Evolutionary conservation across 352 stramenopile species (phyloP), one percentile per base, ranked within the genome.

Genomic region (Thraustochytrium striatum): DNA sequence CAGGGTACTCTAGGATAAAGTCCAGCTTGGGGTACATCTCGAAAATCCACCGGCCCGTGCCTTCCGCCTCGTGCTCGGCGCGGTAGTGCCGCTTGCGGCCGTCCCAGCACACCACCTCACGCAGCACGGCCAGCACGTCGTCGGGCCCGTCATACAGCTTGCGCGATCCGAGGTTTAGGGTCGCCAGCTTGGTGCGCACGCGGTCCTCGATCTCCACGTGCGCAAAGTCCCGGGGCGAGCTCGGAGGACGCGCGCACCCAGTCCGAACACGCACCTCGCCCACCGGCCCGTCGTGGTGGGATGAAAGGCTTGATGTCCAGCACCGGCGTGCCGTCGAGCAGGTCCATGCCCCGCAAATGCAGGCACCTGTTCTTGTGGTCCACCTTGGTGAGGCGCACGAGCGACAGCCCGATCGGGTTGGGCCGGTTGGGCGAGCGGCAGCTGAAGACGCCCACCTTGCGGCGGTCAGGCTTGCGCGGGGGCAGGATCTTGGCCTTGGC

Each of bases 401-500:
- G 43, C n/a, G 81, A 78, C n/a, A 89, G 79, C 13, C 86, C 86
- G 55, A 89, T 82, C n/a, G 83, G 84, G 44, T 89, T 89, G 13
- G 85, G 85, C 33, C 86, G 70, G 78, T 89, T 86, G 30, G 86
- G 86, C 57, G 83, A 87, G 32, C 86, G 79, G 30, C 85, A 89
- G 30, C 82, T 85, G 35, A 89, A 85, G 19, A 87, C 75, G 35
- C 86, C 86, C n/a, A 89, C 80, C 47, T 93, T 91, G 79, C 93
- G 93, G 61, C 90, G 87, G 3, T 89, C 90, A 0, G 84, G 84
- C 0, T 94, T 86, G 43, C 87, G 89, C 32, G 30, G 59, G 2
- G 81, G 79, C 39, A 79, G 52, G 44, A 84, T 73, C n/a, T 59
- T 53, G 2, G 53, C 57, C 55, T 69, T 69, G 58, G 50, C 38